Evolutionary conservation across 305 asterid genomes (phyloP).

Genomic region (Solanum aculeatissimum): DNA sequence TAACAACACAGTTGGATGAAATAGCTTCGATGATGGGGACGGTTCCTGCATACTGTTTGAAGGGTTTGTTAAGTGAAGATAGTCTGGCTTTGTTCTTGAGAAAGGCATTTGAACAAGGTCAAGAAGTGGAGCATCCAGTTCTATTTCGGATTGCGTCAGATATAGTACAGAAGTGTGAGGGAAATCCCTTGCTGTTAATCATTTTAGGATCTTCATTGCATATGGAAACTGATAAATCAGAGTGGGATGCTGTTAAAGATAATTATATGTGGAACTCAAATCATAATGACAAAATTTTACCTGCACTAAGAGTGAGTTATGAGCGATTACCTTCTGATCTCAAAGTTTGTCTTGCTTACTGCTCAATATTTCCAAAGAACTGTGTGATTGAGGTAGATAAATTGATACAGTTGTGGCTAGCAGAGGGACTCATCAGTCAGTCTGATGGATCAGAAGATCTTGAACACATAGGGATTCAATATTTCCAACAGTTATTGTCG

Average conservation of each 20-base stretch:
- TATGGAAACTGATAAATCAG: background rate
- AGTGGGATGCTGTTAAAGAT: constrained; percentile 20
- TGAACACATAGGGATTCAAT: background rate
- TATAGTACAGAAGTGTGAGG: constrained; percentile 9
- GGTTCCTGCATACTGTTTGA: background rate
- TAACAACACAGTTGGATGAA: constrained; percentile 1
- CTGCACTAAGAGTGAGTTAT: constrained; percentile 12
- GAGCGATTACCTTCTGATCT: constrained; percentile 10
- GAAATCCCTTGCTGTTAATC: constrained; percentile 8
- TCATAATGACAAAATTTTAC: constrained; percentile 1
- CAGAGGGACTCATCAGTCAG: background rate
- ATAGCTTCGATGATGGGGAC: constrained; percentile 8
- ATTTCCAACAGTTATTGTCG: background rate
- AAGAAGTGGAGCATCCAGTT: background rate
- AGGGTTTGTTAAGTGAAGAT: background rate
- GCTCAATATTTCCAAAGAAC: constrained; percentile 18
- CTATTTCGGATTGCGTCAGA: background rate
- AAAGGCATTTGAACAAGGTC: constrained; percentile 1
- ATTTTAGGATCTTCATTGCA: constrained; percentile 5
- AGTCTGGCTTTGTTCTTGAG: constrained; percentile 7
- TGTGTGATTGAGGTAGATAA: constrained; percentile 17
- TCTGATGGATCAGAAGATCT: background rate
- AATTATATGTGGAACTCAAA: constrained; percentile 39
- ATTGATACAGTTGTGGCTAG: background rate
- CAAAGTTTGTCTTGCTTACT: constrained; percentile 25